phyloP scores from a whole-genome alignment of 495 filamentous ascomycete species.

The Podospora bellae-mahoneyi region DNA sequence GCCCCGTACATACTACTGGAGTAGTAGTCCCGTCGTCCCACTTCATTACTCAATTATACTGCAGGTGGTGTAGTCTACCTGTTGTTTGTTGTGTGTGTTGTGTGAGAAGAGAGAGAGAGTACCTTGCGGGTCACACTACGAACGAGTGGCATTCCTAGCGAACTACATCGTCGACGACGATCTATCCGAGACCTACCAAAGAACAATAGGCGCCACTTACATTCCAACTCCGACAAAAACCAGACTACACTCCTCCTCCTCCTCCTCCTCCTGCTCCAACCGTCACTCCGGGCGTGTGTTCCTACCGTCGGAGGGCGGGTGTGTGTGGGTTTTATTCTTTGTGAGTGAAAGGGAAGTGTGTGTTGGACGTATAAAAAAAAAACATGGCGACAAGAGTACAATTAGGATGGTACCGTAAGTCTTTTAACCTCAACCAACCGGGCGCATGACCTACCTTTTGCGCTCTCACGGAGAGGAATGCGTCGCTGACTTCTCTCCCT shows the following conservation, averaged over 20 bases:
- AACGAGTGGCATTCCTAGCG: no score
- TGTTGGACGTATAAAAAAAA: no score
- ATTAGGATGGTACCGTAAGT: constrained; percentile 48
- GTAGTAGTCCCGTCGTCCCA: no score
- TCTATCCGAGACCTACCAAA: background rate
- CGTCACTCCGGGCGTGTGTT: background rate
- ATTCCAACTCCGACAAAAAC: background rate
- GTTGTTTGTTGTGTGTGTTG: background rate
- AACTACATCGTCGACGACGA: no score
- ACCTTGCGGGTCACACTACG: background rate
- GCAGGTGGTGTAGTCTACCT: background rate
- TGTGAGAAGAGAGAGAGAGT: background rate
- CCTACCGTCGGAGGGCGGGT: background rate
- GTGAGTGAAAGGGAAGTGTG: background rate
- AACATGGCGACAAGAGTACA: constrained; percentile 36
- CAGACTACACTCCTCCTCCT: background rate
- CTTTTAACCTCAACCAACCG: background rate
- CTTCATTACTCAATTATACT: no score
- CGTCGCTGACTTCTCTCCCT: background rate
- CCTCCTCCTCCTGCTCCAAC: background rate
- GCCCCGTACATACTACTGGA: no score
- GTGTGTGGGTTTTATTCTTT: background rate
- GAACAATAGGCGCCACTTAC: background rate
- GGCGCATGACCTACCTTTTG: background rate
- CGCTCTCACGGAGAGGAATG: background rate